phyloP scores from a whole-genome alignment of 441 rosid species.

The Aleurites moluccanus region DNA sequence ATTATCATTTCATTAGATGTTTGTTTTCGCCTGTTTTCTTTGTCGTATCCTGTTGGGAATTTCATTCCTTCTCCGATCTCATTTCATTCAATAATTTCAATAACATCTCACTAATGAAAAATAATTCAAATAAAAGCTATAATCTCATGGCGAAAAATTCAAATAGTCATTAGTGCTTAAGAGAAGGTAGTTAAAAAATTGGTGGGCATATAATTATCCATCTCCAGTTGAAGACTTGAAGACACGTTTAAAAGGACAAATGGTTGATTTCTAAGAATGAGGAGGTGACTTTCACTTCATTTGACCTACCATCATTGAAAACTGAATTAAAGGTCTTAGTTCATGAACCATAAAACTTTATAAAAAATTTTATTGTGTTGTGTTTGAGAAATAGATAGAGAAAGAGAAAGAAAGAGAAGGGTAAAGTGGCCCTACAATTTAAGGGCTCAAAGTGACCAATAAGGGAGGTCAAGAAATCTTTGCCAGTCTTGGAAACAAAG shows the following conservation, averaged over 20 bases:
- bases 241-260: too few species aligned
- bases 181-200: slow-evolving; percentile 4
- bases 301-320: slow-evolving; percentile 29
- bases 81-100: too few species aligned
- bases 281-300: slow-evolving; percentile 29
- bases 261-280: not conserved
- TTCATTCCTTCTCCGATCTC: too few species aligned
- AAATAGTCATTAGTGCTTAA: not conserved
- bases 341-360: slow-evolving; percentile 21
- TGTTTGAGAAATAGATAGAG: not conserved
- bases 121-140: too few species aligned
- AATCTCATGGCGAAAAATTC: too few species aligned
- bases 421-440: not conserved
- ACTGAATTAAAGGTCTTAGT: slow-evolving; percentile 5
- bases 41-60: too few species aligned
- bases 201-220: slow-evolving; percentile 17
- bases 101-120: too few species aligned
- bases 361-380: not conserved
- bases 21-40: too few species aligned
- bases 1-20: too few species aligned
- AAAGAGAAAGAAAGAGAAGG: not conserved
- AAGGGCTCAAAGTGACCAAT: slow-evolving; percentile 2
- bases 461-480: slow-evolving; percentile 12
- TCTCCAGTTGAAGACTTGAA: not conserved
- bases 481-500: slow-evolving; percentile 7